Evolutionary conservation across 148 eudicot species (phyloP), one percentile per base, ranked within the genome.

Genomic region (Silene uniflora): DNA sequence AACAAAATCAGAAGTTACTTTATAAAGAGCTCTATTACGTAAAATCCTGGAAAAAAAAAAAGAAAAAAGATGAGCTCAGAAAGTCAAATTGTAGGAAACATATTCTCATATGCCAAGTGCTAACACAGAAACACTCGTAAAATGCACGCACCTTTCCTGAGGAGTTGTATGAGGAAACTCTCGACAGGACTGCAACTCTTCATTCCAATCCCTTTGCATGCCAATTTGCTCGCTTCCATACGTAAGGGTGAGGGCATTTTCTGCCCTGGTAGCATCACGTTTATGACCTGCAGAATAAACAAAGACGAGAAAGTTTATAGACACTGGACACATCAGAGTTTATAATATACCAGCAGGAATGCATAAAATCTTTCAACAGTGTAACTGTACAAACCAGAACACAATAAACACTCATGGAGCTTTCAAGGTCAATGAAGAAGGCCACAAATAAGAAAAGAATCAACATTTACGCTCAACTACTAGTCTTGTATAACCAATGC

Each of bases 241-340:
- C 10, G 98, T 86, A 68, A 96, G 90, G 32, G 98, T 96, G 67
- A 96, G 66, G 46, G 93, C 88, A 85, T 86, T 88, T 80, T 96
- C 99, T 47, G 99, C 99, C 74, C 99, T 87, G 42, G 98, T 97
- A 59, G 99, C 98, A 89, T 96, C 97, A 83, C 98, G 98, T 47
- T 77, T 87, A 81, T 96, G 99, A 66, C 88, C 99, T 96, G 89
- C 72, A 32, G 79, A 72, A 65, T 71, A 72, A 62, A 73, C 54
- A 72, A 44, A 69, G 49, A 82, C 67, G 49, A 69, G n/a, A n/a
- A 19, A 49, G 73, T 60, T 22, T 35, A 52, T 44, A 10, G 42
- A 19, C 24, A 65, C 46, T 29, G 27, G 63, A 54, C 32, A 12
- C 55, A 7, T 4, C 5, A 13, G 27, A 54, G 18, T 52, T 39